Evolutionary conservation across 2,329 filamentous ascomycete genomes (phyloP).

Genomic region (Pyricularia grisea): DNA sequence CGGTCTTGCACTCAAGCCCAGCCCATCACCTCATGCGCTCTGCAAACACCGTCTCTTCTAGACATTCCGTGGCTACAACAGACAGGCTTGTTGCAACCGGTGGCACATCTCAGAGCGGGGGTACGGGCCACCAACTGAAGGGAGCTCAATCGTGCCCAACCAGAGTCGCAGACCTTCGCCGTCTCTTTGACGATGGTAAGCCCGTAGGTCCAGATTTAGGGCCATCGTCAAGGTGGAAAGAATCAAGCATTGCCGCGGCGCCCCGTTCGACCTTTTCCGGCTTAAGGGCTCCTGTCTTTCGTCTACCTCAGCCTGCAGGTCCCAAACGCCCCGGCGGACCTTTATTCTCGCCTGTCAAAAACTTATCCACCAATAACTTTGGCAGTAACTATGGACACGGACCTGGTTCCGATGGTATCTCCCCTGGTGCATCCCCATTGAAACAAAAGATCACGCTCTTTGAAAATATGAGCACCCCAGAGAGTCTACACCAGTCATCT

Average conservation of each 20-base stretch:
- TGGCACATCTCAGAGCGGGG: neutral
- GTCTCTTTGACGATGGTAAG: slow-evolving; percentile 15
- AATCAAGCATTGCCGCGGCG: neutral
- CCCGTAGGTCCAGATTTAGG: neutral
- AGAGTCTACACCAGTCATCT: neutral
- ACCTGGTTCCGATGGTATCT: neutral
- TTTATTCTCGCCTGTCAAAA: neutral
- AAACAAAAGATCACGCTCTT: slow-evolving; percentile 17
- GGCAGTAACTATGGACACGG: neutral
- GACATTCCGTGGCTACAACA: neutral
- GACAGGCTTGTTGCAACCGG: neutral
- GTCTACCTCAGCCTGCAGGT: neutral
- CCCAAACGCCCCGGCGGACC: neutral
- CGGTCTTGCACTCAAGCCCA: neutral
- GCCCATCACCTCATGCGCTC: neutral
- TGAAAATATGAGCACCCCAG: slow-evolving; percentile 11
- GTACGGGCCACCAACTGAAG: neutral
- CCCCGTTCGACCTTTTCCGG: neutral
- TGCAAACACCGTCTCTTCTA: neutral
- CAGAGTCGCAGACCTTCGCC: slow-evolving; percentile 20
- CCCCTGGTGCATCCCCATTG: slow-evolving; percentile 4
- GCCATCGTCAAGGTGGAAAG: neutral
- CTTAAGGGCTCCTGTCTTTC: neutral
- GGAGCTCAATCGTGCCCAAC: slow-evolving; percentile 2
- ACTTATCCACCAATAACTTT: neutral